Evolutionary conservation across 2,329 filamentous ascomycete species (phyloP).

Genomic region (Claviceps sorghi): DNA sequence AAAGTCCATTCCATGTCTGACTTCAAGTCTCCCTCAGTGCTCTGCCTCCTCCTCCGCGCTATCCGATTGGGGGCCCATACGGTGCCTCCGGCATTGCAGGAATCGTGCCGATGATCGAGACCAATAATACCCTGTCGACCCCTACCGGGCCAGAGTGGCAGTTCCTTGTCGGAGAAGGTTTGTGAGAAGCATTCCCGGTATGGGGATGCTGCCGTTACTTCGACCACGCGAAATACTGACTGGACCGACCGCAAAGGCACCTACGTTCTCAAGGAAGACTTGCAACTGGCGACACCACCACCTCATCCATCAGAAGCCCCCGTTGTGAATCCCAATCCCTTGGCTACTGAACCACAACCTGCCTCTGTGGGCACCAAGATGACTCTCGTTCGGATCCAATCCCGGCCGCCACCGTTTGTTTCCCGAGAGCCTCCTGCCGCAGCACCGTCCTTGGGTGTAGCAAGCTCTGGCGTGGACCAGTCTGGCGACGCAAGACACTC

Average conservation of each 20-base stretch:
- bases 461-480: constrained; percentile 42
- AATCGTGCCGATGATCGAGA: constrained; percentile 70
- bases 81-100: constrained; percentile 54
- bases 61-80: constrained; percentile 59
- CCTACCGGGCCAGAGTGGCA: constrained; percentile 75
- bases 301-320: constrained; percentile 91
- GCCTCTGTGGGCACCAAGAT: constrained; percentile 74
- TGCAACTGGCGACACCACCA: constrained; percentile 84
- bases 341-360: constrained; percentile 73
- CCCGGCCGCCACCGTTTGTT: constrained; percentile 40
- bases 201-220: neutral
- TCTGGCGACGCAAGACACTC: constrained; percentile 46
- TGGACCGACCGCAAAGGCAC: constrained; percentile 43
- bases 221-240: constrained; percentile 5
- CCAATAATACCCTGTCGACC: constrained; percentile 74
- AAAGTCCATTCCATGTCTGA: neutral
- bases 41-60: constrained; percentile 73
- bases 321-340: constrained; percentile 73
- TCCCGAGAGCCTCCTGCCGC: constrained; percentile 39
- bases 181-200: constrained; percentile 2
- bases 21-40: constrained; percentile 39
- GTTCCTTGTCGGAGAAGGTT: constrained; percentile 86
- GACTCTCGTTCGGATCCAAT: constrained; percentile 59
- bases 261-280: constrained; percentile 78
- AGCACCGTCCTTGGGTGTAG: constrained; percentile 29